Evolutionary conservation across 208 protist species (phyloP).

Genomic region (Wallacemonas sp.): DNA sequence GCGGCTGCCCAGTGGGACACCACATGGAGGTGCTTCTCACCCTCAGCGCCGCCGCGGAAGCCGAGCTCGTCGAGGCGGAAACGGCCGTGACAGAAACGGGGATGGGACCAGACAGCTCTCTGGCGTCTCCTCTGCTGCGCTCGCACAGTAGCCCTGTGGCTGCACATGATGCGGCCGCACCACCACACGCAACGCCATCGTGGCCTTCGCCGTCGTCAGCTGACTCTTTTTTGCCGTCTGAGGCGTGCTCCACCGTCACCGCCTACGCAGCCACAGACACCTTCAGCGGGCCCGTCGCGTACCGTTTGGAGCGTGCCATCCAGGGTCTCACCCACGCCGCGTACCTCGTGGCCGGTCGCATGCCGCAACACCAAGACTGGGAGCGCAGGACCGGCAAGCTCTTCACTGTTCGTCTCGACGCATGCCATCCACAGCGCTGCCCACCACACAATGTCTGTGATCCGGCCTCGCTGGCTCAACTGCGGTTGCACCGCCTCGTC

Average conservation of each 20-base stretch:
- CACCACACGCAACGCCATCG: background rate
- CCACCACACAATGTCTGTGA: constrained; percentile 21
- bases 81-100: background rate
- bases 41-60: constrained; percentile 28
- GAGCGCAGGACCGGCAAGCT: background rate
- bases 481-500: constrained; percentile 42
- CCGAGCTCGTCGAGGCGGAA: constrained; percentile 25
- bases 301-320: constrained; percentile 47
- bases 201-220: too few species aligned
- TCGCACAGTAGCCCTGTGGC: background rate
- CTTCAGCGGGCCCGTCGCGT: constrained; percentile 13
- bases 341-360: constrained; percentile 35
- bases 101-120: background rate
- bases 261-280: constrained; percentile 26
- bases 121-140: background rate
- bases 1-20: constrained; percentile 44
- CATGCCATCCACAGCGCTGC: constrained; percentile 13
- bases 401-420: constrained; percentile 40
- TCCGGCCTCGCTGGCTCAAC: constrained; percentile 6
- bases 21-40: constrained; percentile 42
- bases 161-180: background rate
- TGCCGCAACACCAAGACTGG: constrained; percentile 13
- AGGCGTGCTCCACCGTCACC: background rate
- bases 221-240: too few species aligned
- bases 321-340: constrained; percentile 33